Conservation (phyloP, 371 early-diverging fungal species). For the Gilbertella persicaria region DNA sequence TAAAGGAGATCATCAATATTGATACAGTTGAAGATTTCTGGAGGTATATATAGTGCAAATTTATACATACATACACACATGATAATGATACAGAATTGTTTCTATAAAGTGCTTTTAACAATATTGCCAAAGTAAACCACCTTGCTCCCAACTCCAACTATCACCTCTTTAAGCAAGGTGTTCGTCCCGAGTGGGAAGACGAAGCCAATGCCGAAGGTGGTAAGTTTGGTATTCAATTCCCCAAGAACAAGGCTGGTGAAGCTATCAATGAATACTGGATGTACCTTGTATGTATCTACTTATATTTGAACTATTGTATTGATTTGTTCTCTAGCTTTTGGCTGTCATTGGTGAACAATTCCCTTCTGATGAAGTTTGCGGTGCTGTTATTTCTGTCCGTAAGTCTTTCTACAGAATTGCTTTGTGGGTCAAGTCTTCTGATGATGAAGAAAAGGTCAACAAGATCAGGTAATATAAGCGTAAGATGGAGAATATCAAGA, state of each 20-base stretch:
- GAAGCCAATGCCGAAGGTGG: conserved; percentile 95
- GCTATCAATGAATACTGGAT: conserved; percentile 88
- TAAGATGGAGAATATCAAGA: not conserved
- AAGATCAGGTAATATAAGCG: conserved; percentile 63
- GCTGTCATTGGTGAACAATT: conserved; percentile 92
- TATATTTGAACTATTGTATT: conserved; percentile 1
- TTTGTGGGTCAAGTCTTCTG: conserved; percentile 86
- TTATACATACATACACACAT: no score
- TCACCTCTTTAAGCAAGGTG: conserved; percentile 95
- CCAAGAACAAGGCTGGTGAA: conserved; percentile 69
- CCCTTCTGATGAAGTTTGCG: conserved; percentile 82
- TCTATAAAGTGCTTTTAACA: conserved; percentile 78
- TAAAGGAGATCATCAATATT: conserved; percentile 87
- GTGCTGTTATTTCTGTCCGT: conserved; percentile 87
- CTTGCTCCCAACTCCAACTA: conserved; percentile 86
- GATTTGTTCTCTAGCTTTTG: conserved; percentile 59
- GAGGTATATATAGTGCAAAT: conserved; percentile 75
- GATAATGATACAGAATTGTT: not conserved
- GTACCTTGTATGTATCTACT: conserved; percentile 61
- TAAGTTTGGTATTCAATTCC: conserved; percentile 89
- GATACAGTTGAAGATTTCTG: conserved; percentile 97
- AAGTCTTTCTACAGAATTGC: conserved; percentile 80
- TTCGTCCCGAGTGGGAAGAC: conserved; percentile 99
- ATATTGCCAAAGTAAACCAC: conserved; percentile 80
- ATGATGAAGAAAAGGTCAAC: conserved; percentile 62